A percentile compares a stretch with the other conserved stretches of the same genome.
These are phyloP conservation scores for Ogataea sp. DNA, from an alignment of 805 yeast genomes.

Conservation along the genomic window DNA sequence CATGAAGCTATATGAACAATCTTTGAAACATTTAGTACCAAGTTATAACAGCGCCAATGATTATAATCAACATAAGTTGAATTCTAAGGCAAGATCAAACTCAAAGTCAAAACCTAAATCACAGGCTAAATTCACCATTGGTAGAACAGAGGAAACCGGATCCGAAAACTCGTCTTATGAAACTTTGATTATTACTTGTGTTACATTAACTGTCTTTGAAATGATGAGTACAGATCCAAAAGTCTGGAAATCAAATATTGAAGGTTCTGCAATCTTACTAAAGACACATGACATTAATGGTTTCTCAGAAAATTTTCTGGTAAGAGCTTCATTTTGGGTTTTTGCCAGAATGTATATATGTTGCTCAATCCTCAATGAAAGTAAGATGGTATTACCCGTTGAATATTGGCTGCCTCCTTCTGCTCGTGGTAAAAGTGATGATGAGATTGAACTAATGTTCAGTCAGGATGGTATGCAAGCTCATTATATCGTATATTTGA, in stretches of 20 bases:
- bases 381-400: conserved; percentile 26
- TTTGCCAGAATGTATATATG: conserved; percentile 35
- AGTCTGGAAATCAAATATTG: conserved; percentile 32
- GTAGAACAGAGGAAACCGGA: not conserved
- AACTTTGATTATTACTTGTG: conserved; percentile 27
- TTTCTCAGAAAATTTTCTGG: conserved; percentile 21
- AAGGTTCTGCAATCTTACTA: conserved; percentile 32
- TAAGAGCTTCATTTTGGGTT: conserved; percentile 33
- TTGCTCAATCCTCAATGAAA: conserved; percentile 31
- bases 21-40: conserved; percentile 22
- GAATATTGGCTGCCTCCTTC: conserved; percentile 28
- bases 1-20: conserved; percentile 23
- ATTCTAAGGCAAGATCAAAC: too few relatives aligned
- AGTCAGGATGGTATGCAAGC: conserved; percentile 25
- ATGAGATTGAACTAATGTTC: conserved; percentile 17
- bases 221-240: conserved; percentile 35
- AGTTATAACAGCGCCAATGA: conserved; percentile 8
- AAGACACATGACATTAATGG: conserved; percentile 30
- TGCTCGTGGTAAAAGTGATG: conserved; percentile 5
- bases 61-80: not conserved
- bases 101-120: not conserved
- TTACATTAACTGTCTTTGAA: conserved; percentile 33
- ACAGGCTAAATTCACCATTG: not conserved
- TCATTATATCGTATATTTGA: conserved; percentile 30
- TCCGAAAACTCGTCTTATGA: not conserved